Evolutionary conservation across 768 basidiomycete species (phyloP), one percentile per base, ranked within the genome.

Genomic region (Collybia mongolica): DNA sequence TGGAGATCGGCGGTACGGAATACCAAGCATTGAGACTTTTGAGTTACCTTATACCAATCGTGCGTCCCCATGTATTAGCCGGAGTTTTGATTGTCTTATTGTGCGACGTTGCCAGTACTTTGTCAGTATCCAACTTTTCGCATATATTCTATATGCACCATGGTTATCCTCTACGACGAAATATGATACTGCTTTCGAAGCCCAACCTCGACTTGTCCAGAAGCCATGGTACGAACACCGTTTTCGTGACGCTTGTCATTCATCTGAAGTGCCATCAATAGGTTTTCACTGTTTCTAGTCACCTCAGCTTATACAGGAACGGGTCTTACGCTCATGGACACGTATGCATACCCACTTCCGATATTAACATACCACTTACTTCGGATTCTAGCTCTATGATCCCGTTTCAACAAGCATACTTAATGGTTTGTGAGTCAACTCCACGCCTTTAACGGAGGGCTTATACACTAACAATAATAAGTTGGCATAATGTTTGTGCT

Each of bases 1-100:
- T 90, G 60, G 75, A 83, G 54, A 66, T 93, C 15, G 88, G 89
- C 2, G 89, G 89, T 0, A 80, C 87, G 19, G 90, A 93, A 67
- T 90, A 84, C 63, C 67, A 81, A 2, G 84, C 87, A 2, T 64
- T 90, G 56, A 70, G 72, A 46, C 51, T 79, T 48, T 63, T 81
- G 56, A 79, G 74, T 51, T 80, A 73, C 58, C 54, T 81, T 8
- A 72, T 81, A 8, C 77, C 79, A 26, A 32, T 64, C 15, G 80
- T 81, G 49, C 46, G 74, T 65, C 22, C 3, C 37, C 45, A 3
- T 36, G 39, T 38, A 17, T 42, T 18, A 37, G 11, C 19, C 6
- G 24, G 6, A 18, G 22, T 19, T 8, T 41, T 17, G 17, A 35
- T 22, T 24, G 41, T 39, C 20, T 44, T 14, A 45, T 71, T 45